Evolutionary conservation across 2,329 filamentous ascomycete genomes (phyloP), one percentile per base, ranked within the genome.

Genomic region (Pseudogymnoascus sp.): DNA sequence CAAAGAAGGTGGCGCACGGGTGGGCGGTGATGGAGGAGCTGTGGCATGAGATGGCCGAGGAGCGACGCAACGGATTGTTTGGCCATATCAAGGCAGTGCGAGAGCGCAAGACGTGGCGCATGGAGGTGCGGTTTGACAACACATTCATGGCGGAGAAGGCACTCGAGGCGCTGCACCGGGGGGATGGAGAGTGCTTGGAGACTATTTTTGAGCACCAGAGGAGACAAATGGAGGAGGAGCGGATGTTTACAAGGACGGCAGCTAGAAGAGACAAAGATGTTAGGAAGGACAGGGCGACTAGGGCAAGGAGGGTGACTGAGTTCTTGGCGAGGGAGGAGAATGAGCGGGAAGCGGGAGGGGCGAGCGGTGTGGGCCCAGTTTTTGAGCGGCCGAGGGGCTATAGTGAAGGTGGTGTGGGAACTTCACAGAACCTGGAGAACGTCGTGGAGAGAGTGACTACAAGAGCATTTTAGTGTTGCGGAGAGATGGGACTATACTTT

Each of bases 141-240:
- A 76, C 80, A 3, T 76, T 78, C 6, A 74, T 74, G 21, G 81
- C 81, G 0, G 74, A 78, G 66, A 72, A 70, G 62, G 77, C 78
- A 0, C 72, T 84, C 14, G 74, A 76, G 19, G 79, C 78, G 23
- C 69, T 60, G 14, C 33, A 60, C 8, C 33, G 82, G 62, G 74
- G 71, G 33, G 71, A 69, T n/a, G 81, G 80, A 1, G 77, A 80
- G 66, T 69, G 68, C 19, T 66, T 80, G 2, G 73, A 76, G 6
- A 66, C 59, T 2, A 69, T 73, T 1, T 68, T 69, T 59, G 62
- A 61, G 38, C 38, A 63, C 45, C 68, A 69, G 62, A 64, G 63
- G 55, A 62, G 64, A 41, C 63, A 70, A 39, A 45, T 68, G 26
- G 59, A 66, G 39, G 37, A 66, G 49, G 60, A 60, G 6, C 37